Percentiles rank a stretch among this genome's conserved stretches.
Conservation (phyloP, 441 rosid genomes). For the Viola pubescens region DNA sequence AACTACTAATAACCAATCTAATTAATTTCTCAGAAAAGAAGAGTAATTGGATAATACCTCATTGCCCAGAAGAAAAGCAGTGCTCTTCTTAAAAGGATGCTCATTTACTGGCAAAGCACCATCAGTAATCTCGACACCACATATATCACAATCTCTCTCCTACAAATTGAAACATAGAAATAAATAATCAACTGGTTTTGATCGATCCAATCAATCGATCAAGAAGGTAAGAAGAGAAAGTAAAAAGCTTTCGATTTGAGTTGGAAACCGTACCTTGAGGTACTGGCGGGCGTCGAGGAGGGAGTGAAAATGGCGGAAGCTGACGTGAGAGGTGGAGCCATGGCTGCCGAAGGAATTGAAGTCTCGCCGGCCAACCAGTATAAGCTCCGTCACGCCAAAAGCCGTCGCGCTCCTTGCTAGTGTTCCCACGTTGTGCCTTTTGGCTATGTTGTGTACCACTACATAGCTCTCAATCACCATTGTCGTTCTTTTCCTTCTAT, state of each 20-base stretch:
- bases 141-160: conserved; percentile 82
- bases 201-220: too few species aligned
- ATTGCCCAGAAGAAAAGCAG: conserved; percentile 88
- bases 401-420: conserved; percentile 90
- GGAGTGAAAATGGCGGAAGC: conserved; percentile 81
- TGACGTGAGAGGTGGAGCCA: conserved; percentile 80
- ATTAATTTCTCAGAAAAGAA: not conserved
- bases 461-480: conserved; percentile 76
- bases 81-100: conserved; percentile 73
- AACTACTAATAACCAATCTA: not conserved
- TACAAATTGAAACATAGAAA: conserved; percentile 14
- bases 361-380: conserved; percentile 84
- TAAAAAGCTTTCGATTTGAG: not conserved
- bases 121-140: conserved; percentile 87
- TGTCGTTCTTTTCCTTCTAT: not conserved
- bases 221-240: not conserved
- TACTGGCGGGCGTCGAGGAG: conserved; percentile 59
- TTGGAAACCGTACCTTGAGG: conserved; percentile 42
- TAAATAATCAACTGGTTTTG: too few species aligned
- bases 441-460: conserved; percentile 89
- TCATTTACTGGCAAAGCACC: conserved; percentile 57
- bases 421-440: conserved; percentile 90
- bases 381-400: conserved; percentile 78
- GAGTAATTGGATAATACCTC: conserved; percentile 36
- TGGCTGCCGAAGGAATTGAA: conserved; percentile 95